Conservation (phyloP, 2,329 filamentous ascomycete genomes). For the Colletotrichum sp. region DNA sequence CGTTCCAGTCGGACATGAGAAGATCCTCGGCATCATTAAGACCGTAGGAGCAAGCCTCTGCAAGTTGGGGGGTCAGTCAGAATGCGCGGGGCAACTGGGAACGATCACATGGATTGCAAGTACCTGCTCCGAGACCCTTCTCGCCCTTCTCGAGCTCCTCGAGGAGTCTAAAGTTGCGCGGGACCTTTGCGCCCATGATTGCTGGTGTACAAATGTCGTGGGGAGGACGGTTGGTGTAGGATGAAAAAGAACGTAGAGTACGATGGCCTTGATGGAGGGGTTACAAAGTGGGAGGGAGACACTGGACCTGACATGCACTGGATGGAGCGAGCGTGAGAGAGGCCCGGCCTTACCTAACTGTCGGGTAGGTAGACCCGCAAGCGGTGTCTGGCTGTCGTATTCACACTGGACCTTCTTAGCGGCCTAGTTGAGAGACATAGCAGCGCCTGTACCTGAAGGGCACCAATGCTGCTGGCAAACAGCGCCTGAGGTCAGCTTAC, state of each 20-base stretch:
- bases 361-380: neutral
- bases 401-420: neutral
- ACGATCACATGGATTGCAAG: conserved; percentile 27
- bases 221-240: neutral
- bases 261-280: conserved; percentile 11
- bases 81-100: neutral
- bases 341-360: conserved; percentile 10
- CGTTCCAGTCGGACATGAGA: conserved; percentile 98
- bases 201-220: neutral
- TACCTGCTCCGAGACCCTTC: conserved; percentile 92
- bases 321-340: neutral
- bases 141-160: conserved; percentile 99
- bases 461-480: neutral
- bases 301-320: neutral
- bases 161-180: conserved; percentile 93
- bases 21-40: conserved; percentile 93
- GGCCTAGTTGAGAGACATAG: neutral
- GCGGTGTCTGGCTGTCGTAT: neutral
- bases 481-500: neutral
- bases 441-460: neutral
- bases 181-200: conserved; percentile 65
- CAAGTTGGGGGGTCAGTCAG: conserved; percentile 4
- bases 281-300: conserved; percentile 1
- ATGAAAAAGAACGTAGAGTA: neutral
- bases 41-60: conserved; percentile 96